Evolutionary conservation across 2,329 filamentous ascomycete species (phyloP), one percentile per base, ranked within the genome.

Genomic region (Colletotrichum karsti): DNA sequence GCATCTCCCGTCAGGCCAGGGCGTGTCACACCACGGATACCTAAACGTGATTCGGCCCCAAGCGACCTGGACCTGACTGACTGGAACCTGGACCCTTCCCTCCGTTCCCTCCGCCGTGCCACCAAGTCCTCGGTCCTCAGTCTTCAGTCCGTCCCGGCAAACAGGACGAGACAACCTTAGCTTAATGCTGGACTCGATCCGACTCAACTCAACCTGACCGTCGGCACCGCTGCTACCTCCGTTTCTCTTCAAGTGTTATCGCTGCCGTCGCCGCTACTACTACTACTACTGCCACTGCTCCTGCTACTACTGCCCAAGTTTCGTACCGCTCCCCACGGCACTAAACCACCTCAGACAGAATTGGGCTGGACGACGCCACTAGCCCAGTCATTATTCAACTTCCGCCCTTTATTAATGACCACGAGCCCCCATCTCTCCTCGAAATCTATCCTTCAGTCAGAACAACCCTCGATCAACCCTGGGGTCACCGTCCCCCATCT

Each of bases 331-430:
- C 42, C 51, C 28, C 58, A 56, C 41, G 12, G 33, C 35, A 42
- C 37, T 22, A 20, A 50, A 28, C 24, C 46, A n/a, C n/a, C n/a
- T n/a, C n/a, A 44, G 53, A 41, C 60, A 24, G 46, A 35, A 24
- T 15, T 53, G 39, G 65, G 28, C 53, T 39, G 50, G 18, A 53
- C 28, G 35, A 12, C 22, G 44, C n/a, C 22, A 30, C 24, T 50
- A 35, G 33, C 46, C 56, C 51, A 39, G 53, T 54, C 39, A 46
- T 18, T 41, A 59, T 42, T 46, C 54, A 65, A 33, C 12, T 28
- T 22, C 30, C 20, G 61, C 18, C 58, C 53, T 59, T 64, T 65
- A 53, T 54, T 65, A 64, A 67, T 50, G 42, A 39, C 54, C 41
- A 63, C 60, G 28, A 65, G 44, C 50, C 53, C 54, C 46, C 60